Evolutionary conservation across 2,329 filamentous ascomycete genomes (phyloP).

Genomic region (Colletotrichum viniferum): DNA sequence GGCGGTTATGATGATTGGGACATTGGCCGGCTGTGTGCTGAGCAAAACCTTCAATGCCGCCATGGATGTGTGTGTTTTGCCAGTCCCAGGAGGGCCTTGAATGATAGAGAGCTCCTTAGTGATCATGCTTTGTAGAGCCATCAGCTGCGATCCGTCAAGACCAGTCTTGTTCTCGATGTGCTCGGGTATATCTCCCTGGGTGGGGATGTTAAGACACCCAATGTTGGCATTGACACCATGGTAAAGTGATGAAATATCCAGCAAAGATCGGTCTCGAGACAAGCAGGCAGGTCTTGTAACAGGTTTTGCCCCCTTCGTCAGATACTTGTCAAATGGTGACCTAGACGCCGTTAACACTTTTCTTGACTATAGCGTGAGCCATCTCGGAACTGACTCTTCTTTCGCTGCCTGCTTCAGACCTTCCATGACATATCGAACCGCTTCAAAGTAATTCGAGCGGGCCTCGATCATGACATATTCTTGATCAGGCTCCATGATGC

Average conservation of each 20-base stretch:
- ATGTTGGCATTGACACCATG: not conserved
- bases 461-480: constrained; percentile 83
- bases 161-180: constrained; percentile 27
- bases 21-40: constrained; percentile 59
- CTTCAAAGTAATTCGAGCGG: constrained; percentile 76
- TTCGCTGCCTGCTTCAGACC: constrained; percentile 67
- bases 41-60: constrained; percentile 71
- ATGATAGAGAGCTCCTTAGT: constrained; percentile 76
- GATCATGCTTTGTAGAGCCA: constrained; percentile 72
- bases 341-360: constrained; percentile 25
- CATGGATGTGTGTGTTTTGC: constrained; percentile 84
- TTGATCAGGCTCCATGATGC: constrained; percentile 68
- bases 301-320: constrained; percentile 50
- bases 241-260: not conserved
- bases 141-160: constrained; percentile 74
- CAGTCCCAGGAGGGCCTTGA: constrained; percentile 78
- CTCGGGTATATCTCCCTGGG: not conserved
- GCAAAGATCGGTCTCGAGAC: not conserved
- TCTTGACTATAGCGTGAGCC: not conserved
- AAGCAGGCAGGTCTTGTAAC: not conserved
- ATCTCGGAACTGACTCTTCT: constrained; percentile 53
- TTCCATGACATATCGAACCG: constrained; percentile 72
- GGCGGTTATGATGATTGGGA: constrained; percentile 79
- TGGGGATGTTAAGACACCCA: not conserved
- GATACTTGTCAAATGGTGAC: constrained; percentile 67